Percentiles rank a stretch among this genome's conserved stretches.
These are phyloP conservation scores for Tylopilus subfusipes DNA, from an alignment of 768 basidiomycete genomes.

Conservation along the genomic window DNA sequence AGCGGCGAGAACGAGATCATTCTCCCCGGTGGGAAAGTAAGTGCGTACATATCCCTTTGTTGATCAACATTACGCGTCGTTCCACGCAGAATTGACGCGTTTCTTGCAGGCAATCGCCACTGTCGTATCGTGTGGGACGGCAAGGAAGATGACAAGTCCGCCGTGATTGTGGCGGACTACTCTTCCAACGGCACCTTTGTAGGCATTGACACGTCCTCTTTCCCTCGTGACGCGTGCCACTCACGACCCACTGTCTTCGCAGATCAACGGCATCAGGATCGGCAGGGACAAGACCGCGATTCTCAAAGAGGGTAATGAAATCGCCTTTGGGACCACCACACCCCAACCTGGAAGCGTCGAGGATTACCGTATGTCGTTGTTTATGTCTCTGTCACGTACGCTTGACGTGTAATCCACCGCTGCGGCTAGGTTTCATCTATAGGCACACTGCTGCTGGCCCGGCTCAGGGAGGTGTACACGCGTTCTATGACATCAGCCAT, in stretches of 20 bases:
- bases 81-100: slow-evolving; percentile 25
- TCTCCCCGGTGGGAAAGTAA: slow-evolving; percentile 71
- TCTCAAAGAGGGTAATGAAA: slow-evolving; percentile 69
- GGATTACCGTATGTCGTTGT: slow-evolving; percentile 64
- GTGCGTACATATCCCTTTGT: slow-evolving; percentile 39
- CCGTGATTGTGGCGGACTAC: slow-evolving; percentile 33
- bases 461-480: slow-evolving; percentile 53
- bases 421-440: slow-evolving; percentile 63
- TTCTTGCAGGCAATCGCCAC: slow-evolving; percentile 36
- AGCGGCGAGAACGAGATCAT: slow-evolving; percentile 48
- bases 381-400: background rate
- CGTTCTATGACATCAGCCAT: slow-evolving; percentile 58
- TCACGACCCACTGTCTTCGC: slow-evolving; percentile 4
- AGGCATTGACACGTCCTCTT: slow-evolving; percentile 20
- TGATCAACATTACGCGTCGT: slow-evolving; percentile 10
- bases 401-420: background rate
- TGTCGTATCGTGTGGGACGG: slow-evolving; percentile 39
- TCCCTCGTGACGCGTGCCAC: slow-evolving; percentile 5
- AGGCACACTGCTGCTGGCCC: slow-evolving; percentile 55
- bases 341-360: slow-evolving; percentile 50
- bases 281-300: slow-evolving; percentile 38
- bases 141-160: slow-evolving; percentile 28
- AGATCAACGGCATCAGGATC: slow-evolving; percentile 43
- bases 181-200: slow-evolving; percentile 47
- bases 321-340: slow-evolving; percentile 70